phyloP scores from a whole-genome alignment of 2,329 filamentous ascomycete genomes.

The Mycocentrospora acerina region DNA sequence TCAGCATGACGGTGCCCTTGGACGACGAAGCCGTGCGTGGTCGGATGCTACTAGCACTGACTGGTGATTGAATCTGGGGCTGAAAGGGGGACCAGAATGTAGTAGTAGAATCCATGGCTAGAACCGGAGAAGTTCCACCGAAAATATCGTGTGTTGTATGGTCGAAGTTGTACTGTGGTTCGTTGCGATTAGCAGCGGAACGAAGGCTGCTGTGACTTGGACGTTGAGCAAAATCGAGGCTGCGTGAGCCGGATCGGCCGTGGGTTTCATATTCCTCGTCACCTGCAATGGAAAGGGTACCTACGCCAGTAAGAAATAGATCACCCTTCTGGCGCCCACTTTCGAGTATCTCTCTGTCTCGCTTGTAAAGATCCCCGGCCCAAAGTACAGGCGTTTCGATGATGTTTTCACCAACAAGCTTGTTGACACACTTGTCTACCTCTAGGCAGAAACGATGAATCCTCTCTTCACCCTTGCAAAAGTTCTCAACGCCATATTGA shows the following conservation, averaged over 20 bases:
- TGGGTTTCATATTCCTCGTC: constrained; percentile 49
- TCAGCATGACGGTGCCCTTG: constrained; percentile 66
- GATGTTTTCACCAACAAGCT: constrained; percentile 81
- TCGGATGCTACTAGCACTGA: constrained; percentile 61
- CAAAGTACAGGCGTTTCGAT: constrained; percentile 84
- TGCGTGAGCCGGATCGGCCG: constrained; percentile 40
- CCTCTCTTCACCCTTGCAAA: constrained; percentile 90
- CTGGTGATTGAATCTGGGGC: constrained; percentile 64
- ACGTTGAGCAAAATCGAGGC: constrained; percentile 50
- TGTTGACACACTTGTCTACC: constrained; percentile 80
- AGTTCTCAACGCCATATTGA: constrained; percentile 81
- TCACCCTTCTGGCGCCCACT: constrained; percentile 53
- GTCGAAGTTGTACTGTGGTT: constrained; percentile 70
- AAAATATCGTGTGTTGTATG: constrained; percentile 72
- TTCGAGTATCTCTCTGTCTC: constrained; percentile 67
- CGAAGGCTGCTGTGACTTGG: constrained; percentile 61
- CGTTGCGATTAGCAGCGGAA: constrained; percentile 61
- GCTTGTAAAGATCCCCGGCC: constrained; percentile 85
- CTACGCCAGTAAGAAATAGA: constrained; percentile 49
- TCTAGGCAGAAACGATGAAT: constrained; percentile 94
- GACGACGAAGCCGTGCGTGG: constrained; percentile 68
- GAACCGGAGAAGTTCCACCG: constrained; percentile 65
- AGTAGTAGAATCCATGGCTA: constrained; percentile 71
- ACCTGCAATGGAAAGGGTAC: constrained; percentile 51
- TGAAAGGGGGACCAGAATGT: constrained; percentile 92